Percentiles rank a stretch among this genome's conserved stretches.
phyloP scores from a whole-genome alignment of 306 rosid species.

The Casuarina glauca region DNA sequence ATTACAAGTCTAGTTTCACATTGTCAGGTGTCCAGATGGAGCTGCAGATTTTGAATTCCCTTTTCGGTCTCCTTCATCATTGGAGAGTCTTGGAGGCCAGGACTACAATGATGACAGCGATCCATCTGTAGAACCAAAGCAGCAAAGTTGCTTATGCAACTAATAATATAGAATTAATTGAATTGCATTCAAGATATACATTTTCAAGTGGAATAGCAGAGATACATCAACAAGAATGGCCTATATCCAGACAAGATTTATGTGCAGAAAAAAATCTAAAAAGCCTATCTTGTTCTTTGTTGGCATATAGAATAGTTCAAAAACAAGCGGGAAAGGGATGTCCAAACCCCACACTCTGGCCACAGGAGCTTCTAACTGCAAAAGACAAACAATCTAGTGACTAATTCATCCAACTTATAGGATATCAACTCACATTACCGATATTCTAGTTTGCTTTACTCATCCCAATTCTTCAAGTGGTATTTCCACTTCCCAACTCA shows the following conservation, averaged over 20 bases:
- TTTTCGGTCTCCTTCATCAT: neutral
- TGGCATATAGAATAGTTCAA: constrained; percentile 98
- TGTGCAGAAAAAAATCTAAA: neutral
- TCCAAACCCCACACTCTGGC: constrained; percentile 92
- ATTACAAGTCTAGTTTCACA: neutral
- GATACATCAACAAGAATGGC: constrained; percentile 4
- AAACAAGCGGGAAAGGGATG: constrained; percentile 95
- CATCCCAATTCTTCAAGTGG: neutral
- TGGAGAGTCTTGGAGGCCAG: neutral
- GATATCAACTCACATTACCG: constrained; percentile 7
- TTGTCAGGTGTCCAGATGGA: neutral
- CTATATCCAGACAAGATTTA: neutral
- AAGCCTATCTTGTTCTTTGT: constrained; percentile 77
- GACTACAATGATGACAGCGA: neutral
- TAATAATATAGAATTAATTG: constrained; percentile 74
- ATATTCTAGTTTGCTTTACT: neutral
- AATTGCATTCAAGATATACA: constrained; percentile 95
- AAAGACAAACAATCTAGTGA: neutral
- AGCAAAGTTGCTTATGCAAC: neutral
- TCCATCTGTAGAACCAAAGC: neutral
- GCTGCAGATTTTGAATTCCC: neutral
- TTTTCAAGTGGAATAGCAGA: constrained; percentile 22
- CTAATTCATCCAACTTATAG: neutral
- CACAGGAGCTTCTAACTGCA: constrained; percentile 94
- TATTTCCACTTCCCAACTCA: neutral